A percentile compares a stretch with the other conserved stretches of the same genome.
These are phyloP conservation scores for Aspergillus fumigatiaffinis DNA, from an alignment of 2,329 filamentous ascomycete genomes.

Conservation along the genomic window DNA sequence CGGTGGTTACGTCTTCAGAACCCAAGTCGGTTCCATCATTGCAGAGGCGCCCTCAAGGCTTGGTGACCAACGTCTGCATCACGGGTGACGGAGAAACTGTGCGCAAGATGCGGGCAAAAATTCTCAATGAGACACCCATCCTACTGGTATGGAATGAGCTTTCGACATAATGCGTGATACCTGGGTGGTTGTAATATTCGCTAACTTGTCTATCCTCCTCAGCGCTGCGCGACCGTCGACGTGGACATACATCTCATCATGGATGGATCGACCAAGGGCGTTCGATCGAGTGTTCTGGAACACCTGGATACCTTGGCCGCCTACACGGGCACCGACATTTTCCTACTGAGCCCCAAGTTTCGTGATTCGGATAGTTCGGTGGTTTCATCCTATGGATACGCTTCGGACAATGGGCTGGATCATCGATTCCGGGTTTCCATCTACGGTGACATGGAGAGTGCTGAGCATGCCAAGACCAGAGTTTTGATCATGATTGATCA, in stretches of 20 bases:
- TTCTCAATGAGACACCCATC: conserved; percentile 88
- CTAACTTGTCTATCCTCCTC: conserved; percentile 22
- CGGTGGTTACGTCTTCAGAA: conserved; percentile 76
- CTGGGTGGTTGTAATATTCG: conserved; percentile 13
- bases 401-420: conserved; percentile 76
- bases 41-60: conserved; percentile 50
- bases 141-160: conserved; percentile 67
- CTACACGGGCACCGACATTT: conserved; percentile 94
- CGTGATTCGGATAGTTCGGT: conserved; percentile 71
- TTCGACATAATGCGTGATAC: too few species aligned
- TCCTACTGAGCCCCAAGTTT: conserved; percentile 85
- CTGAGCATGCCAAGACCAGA: conserved; percentile 94
- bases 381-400: conserved; percentile 69
- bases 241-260: conserved; percentile 88
- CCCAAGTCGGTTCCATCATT: conserved; percentile 60
- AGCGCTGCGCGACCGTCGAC: conserved; percentile 92
- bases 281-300: conserved; percentile 72
- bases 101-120: conserved; percentile 81
- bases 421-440: conserved; percentile 89
- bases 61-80: conserved; percentile 83
- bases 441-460: conserved; percentile 90
- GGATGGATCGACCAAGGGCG: conserved; percentile 63
- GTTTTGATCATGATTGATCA: conserved; percentile 97
- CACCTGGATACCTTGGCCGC: conserved; percentile 82
- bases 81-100: conserved; percentile 84